Conservation (phyloP, 352 stramenopile genomes). For the Pythium brassicae region DNA sequence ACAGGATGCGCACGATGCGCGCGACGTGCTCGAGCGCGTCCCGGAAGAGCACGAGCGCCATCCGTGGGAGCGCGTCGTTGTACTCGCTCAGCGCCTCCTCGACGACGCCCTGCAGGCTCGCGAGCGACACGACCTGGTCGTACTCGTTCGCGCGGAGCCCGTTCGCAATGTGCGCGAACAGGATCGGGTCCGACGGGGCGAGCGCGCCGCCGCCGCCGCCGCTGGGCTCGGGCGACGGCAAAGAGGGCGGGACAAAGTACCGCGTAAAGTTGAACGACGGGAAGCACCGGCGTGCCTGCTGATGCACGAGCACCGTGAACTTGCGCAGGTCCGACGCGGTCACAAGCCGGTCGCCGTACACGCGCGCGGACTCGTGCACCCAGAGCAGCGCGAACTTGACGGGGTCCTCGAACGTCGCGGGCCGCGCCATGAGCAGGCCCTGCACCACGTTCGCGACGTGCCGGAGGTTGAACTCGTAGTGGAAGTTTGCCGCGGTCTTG, state of each 20-base stretch:
- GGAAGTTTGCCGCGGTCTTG: constrained; percentile 95
- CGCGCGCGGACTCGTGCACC: constrained; percentile 95
- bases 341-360: constrained; percentile 94
- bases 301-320: constrained; percentile 86
- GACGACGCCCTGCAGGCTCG: constrained; percentile 60
- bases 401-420: constrained; percentile 80
- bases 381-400: constrained; percentile 92
- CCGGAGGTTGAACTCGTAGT: constrained; percentile 97
- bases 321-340: constrained; percentile 71
- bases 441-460: constrained; percentile 95
- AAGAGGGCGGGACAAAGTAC: constrained; percentile 76
- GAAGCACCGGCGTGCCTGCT: constrained; percentile 93
- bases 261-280: constrained; percentile 85
- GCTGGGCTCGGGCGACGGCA: constrained; percentile 8
- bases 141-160: constrained; percentile 87
- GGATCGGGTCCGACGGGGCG: constrained; percentile 71
- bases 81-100: constrained; percentile 90
- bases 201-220: not conserved
- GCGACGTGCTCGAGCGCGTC: constrained; percentile 94
- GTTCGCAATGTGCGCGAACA: constrained; percentile 94
- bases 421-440: constrained; percentile 88
- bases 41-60: constrained; percentile 96
- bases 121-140: constrained; percentile 83
- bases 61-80: constrained; percentile 91
- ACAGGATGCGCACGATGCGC: constrained; percentile 93